These are phyloP conservation scores for Penicillium arizonense DNA, from an alignment of 495 filamentous ascomycete genomes.

Conservation along the genomic window DNA sequence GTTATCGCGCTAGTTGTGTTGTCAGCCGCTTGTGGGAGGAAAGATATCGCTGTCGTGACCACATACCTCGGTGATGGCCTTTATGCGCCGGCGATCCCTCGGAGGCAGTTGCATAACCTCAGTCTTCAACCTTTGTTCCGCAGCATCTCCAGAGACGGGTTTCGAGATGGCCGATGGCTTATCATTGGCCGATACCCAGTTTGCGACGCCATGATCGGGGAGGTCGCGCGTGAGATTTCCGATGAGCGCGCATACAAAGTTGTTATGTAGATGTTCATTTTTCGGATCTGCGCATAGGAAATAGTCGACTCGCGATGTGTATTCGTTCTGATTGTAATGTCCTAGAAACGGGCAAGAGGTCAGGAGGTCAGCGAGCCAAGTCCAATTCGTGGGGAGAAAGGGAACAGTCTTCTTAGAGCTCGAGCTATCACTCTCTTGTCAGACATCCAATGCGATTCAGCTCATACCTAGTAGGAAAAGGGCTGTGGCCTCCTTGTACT, in stretches of 20 bases:
- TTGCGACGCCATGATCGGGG: conserved; percentile 88
- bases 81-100: conserved; percentile 82
- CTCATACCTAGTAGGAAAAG: conserved; percentile 77
- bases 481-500: conserved; percentile 81
- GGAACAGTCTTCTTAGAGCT: neutral
- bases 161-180: conserved; percentile 82
- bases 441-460: conserved; percentile 7
- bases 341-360: conserved; percentile 47
- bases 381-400: conserved; percentile 9
- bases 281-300: conserved; percentile 68
- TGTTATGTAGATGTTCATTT: conserved; percentile 84
- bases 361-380: conserved; percentile 18
- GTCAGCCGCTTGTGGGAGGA: neutral
- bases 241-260: conserved; percentile 80
- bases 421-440: neutral
- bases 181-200: conserved; percentile 94
- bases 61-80: conserved; percentile 65
- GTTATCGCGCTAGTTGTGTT: conserved; percentile 56
- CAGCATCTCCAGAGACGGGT: conserved; percentile 81
- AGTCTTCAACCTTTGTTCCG: conserved; percentile 83
- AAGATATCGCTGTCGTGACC: neutral
- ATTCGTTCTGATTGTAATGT: conserved; percentile 80
- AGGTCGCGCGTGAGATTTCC: conserved; percentile 84
- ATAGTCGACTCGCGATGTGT: conserved; percentile 70
- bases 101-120: conserved; percentile 92